phyloP scores from a whole-genome alignment of 768 basidiomycete genomes.

The Boletales sp. region DNA sequence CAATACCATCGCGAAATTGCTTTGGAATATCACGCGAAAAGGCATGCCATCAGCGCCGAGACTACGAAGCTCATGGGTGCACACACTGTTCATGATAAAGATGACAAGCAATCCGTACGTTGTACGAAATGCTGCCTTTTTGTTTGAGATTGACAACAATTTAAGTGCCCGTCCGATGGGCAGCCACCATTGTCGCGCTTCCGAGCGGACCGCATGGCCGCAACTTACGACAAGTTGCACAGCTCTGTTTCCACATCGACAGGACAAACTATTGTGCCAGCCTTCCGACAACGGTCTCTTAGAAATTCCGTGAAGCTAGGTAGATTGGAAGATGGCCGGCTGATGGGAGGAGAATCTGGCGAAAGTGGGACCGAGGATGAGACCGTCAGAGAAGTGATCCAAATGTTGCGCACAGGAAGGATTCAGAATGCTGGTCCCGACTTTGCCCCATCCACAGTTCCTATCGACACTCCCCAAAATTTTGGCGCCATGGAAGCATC shows the following conservation, averaged over 20 bases:
- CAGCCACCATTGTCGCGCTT: constrained; percentile 62
- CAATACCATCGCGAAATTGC: constrained; percentile 74
- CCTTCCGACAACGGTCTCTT: constrained; percentile 43
- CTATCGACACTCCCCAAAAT: neutral
- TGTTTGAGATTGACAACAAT: constrained; percentile 1
- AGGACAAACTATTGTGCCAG: constrained; percentile 41
- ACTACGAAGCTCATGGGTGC: constrained; percentile 49
- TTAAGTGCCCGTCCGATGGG: constrained; percentile 32
- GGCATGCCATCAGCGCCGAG: constrained; percentile 51
- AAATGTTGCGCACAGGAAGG: constrained; percentile 48
- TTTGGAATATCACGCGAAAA: constrained; percentile 64
- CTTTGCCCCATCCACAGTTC: constrained; percentile 17
- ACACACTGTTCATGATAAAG: constrained; percentile 42
- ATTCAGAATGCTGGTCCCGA: constrained; percentile 54
- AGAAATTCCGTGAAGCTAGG: constrained; percentile 55
- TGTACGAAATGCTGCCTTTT: neutral
- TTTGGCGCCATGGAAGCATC: neutral
- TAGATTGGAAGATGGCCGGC: constrained; percentile 47
- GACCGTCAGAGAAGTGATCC: constrained; percentile 46
- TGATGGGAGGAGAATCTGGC: constrained; percentile 47
- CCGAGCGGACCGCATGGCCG: constrained; percentile 53
- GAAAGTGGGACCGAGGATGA: constrained; percentile 57
- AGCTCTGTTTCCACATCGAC: constrained; percentile 37
- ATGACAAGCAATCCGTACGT: constrained; percentile 45
- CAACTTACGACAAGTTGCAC: constrained; percentile 44